phyloP scores from a whole-genome alignment of 192 early-diverging fungal species.

The Neocallimastix lanati region DNA sequence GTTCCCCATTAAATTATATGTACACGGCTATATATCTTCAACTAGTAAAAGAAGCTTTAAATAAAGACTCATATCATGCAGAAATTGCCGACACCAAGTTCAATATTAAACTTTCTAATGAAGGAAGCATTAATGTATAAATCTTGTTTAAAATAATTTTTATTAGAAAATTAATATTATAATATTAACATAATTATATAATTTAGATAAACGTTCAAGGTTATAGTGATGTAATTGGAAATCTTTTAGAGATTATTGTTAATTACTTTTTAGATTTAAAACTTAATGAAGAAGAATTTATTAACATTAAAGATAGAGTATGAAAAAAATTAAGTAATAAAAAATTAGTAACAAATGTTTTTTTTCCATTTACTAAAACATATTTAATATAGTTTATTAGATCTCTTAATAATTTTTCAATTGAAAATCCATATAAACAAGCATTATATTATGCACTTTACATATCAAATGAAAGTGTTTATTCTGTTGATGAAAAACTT shows the following conservation, averaged over 20 bases:
- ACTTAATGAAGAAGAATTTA: background rate
- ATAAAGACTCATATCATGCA: constrained; percentile 78
- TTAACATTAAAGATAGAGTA: background rate
- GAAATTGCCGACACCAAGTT: constrained; percentile 72
- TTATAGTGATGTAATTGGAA: background rate
- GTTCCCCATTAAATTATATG: constrained; percentile 51
- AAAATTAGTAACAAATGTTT: too few relatives aligned
- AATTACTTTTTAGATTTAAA: background rate
- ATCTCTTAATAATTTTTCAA: constrained; percentile 55
- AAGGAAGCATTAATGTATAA: constrained; percentile 15
- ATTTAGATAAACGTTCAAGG: background rate
- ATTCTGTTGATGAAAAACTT: constrained; percentile 61
- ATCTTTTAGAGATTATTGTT: background rate
- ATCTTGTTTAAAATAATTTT: too few relatives aligned
- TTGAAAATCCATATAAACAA: constrained; percentile 63
- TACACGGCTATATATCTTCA: constrained; percentile 51
- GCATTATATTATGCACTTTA: constrained; percentile 55
- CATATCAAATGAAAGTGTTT: constrained; percentile 59
- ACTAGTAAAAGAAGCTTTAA: constrained; percentile 64
- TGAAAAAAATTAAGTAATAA: too few relatives aligned
- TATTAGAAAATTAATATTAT: too few relatives aligned
- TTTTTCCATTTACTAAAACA: too few relatives aligned
- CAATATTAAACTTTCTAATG: constrained; percentile 43
- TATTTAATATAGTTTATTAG: constrained; percentile 24
- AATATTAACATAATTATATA: too few relatives aligned